Evolutionary conservation across 768 basidiomycete genomes (phyloP), one percentile per base, ranked within the genome.

Genomic region (Hericium alpestre): DNA sequence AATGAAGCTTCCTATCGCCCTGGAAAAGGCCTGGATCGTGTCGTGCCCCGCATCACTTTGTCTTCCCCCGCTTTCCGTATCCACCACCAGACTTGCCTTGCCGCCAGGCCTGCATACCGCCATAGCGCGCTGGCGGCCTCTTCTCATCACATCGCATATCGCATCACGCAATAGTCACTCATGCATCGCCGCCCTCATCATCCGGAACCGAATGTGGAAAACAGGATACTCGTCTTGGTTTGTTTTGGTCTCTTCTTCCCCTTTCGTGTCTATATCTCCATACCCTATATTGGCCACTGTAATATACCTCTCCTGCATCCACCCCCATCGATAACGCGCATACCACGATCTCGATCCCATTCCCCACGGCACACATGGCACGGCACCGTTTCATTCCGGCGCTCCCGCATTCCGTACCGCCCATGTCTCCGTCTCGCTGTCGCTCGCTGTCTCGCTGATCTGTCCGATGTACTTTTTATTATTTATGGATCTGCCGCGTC

Each of bases 221-320:
- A 32, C 32, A 32, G 32, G 32, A 32, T 32, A 32, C 43, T 46
- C 20, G n/a, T n/a, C 8, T 46, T 52, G 38, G 22, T 38, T 59
- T 41, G 46, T 37, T 43, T 59, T 58, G 41, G 52, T 53, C 39
- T 55, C 54, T 43, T 46, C 43, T 43, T 43, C 37, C 32, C 57
- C 23, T 46, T 27, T 22, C 41, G 23, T 39, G 39, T 43, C 38
- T 39, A 51, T 38, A 51, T 53, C 53, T 53, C 48, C 59, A 62
- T 62, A 62, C 57, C 61, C 52, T 62, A 62, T 54, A 57, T 16
- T 53, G 39, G 38, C 57, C 59, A 18, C 22, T 39, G 55, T 62
- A 62, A 62, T 62, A 58, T 58, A 56, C 59, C 59, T 59, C 38
- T 18, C 51, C 38, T 38, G n/a, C 51, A n/a, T 50, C 20, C 49